phyloP scores from a whole-genome alignment of 805 yeast genomes.

The Maudiozyma pseudohumilis region DNA sequence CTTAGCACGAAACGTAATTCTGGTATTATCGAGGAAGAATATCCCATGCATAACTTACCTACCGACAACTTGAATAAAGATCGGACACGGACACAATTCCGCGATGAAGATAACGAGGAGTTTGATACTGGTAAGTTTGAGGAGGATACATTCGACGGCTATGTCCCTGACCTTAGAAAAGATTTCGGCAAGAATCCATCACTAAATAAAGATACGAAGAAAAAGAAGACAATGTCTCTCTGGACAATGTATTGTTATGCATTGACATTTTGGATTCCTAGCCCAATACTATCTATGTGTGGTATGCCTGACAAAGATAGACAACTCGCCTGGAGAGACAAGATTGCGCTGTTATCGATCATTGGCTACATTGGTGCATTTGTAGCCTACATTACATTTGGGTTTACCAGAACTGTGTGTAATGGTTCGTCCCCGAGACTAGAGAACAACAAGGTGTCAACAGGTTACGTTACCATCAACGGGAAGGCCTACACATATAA shows the following conservation, averaged over 20 bases:
- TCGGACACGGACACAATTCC: background rate
- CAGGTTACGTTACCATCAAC: constrained; percentile 61
- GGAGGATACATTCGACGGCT: background rate
- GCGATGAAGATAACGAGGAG: constrained; percentile 1
- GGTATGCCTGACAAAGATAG: constrained; percentile 75
- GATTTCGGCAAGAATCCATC: constrained; percentile 1
- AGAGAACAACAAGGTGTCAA: constrained; percentile 45
- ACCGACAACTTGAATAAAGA: background rate
- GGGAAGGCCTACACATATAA: constrained; percentile 74
- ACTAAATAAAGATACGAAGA: constrained; percentile 3
- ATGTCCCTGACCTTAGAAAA: background rate
- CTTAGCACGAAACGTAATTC: background rate
- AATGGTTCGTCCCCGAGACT: constrained; percentile 37
- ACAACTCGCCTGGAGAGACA: constrained; percentile 96
- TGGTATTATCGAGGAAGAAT: constrained; percentile 1
- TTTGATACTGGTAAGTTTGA: background rate
- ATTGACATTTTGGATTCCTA: constrained; percentile 90
- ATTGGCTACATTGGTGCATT: constrained; percentile 65
- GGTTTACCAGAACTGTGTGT: constrained; percentile 81
- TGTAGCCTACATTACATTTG: constrained; percentile 83
- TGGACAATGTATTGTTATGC: constrained; percentile 78
- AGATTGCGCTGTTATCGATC: constrained; percentile 72
- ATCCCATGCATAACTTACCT: constrained; percentile 4
- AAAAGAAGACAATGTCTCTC: constrained; percentile 5
- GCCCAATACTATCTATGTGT: constrained; percentile 43